Percentiles rank a stretch among this genome's conserved stretches.
Conservation (phyloP, 2,329 filamentous ascomycete genomes). For the Coniochaeta ligniaria region DNA sequence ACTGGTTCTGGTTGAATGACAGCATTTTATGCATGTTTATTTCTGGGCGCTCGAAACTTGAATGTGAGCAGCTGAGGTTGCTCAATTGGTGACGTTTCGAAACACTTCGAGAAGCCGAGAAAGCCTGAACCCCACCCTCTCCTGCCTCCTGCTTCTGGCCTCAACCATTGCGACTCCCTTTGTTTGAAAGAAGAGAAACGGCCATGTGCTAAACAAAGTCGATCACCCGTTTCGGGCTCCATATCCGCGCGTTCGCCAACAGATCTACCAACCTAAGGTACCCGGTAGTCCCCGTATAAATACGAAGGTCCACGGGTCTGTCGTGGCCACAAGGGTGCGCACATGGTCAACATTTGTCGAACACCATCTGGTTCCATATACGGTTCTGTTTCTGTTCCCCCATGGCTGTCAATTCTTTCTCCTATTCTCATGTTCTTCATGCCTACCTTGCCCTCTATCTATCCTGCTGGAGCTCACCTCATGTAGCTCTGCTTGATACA, state of each 20-base stretch:
- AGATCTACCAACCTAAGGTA: neutral
- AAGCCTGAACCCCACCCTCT: neutral
- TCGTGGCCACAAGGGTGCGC: neutral
- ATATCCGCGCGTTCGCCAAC: neutral
- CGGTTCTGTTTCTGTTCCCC: no score
- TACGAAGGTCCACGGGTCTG: neutral
- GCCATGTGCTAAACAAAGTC: neutral
- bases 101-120: neutral
- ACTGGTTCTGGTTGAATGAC: neutral
- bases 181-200: neutral
- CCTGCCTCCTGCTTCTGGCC: neutral
- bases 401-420: neutral
- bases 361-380: no score
- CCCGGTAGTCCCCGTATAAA: no score
- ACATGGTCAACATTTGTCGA: neutral
- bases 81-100: neutral
- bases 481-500: neutral
- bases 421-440: no score
- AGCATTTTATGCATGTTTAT: neutral
- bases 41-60: neutral
- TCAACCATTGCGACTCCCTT: neutral
- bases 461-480: neutral
- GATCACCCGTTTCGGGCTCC: neutral
- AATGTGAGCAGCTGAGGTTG: neutral
- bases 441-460: neutral